Base-by-base conservation (phyloP, 805 yeast genomes). In the Ogataea nakhonphanomensis region DNA sequence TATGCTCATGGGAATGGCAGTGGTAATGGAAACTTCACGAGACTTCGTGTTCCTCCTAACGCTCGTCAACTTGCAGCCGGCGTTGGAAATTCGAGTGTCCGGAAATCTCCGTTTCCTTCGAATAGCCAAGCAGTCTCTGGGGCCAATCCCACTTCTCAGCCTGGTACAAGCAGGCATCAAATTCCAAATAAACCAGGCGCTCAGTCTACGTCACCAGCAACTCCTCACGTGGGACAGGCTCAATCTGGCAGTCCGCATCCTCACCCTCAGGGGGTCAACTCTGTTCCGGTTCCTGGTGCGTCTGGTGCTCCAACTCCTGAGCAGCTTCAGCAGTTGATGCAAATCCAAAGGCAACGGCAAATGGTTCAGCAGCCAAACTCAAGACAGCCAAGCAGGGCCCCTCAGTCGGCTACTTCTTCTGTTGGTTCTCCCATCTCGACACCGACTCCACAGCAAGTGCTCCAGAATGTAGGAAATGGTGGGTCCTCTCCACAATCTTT, bases 251-350 rank as follows among this genome's bases (percentile, higher is more conserved):
- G 48, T 35, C 48, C 48, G 9, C 49, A 44, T 20, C 21, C 36
- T 8, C 48, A 46, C 33, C 35, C 54, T 26, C 46, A 28, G 30
- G 41, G 43, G 6, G 37, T 41, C 27, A 37, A 48, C 11, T 13
- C 31, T 20, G 34, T 35, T 13, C 44, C 41, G n/a, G 21, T 69
- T 25, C 69, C 78, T 4, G 66, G 76, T 0, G 66, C 73, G 8
- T 74, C 74, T 52, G 81, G 80, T 3, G 69, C 76, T 0, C 78
- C 79, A 8, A 74, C 82, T 0, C 71, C 73, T 8, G 84, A 79
- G 43, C 86, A 79, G 49, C 58, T 79, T 10, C 84, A 79, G 51
- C 78, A 75, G 46, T 53, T 79, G 33, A 58, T 78, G 62, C 20
- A 17, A 17, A 68, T 68, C 30, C 57, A 55, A 24, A 46, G 49